Evolutionary conservation across 2,329 filamentous ascomycete genomes (phyloP).

Genomic region (Aspergillus chevalieri): DNA sequence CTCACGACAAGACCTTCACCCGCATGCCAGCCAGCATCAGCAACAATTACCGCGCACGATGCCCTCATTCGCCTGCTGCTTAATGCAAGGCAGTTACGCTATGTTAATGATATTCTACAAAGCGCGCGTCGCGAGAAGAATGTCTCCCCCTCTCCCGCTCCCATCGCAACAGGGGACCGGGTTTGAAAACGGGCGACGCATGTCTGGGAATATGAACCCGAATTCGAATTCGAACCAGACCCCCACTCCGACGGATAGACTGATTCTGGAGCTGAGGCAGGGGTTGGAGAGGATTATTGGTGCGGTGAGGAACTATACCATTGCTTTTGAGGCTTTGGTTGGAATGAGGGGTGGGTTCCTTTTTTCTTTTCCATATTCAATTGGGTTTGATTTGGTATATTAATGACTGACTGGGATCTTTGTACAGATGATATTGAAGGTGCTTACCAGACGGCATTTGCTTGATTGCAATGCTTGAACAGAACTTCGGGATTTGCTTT

Average conservation of each 20-base stretch:
- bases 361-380: not conserved
- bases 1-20: constrained; percentile 11
- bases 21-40: constrained; percentile 4
- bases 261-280: constrained; percentile 32
- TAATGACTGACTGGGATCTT: constrained; percentile 5
- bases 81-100: constrained; percentile 44
- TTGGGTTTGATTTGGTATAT: not conserved
- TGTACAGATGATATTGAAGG: constrained; percentile 37
- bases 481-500: not conserved
- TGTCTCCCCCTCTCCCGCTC: constrained; percentile 9
- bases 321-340: constrained; percentile 38
- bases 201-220: not conserved
- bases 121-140: constrained; percentile 31
- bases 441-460: constrained; percentile 38
- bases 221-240: constrained; percentile 11
- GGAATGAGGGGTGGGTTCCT: constrained; percentile 37
- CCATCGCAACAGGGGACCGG: not conserved
- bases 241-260: constrained; percentile 21
- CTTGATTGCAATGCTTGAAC: constrained; percentile 14
- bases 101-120: constrained; percentile 43
- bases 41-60: constrained; percentile 36
- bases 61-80: constrained; percentile 43
- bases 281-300: constrained; percentile 33
- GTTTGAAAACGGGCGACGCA: not conserved
- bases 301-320: constrained; percentile 35